Percentiles rank a stretch among this genome's conserved stretches.
These are phyloP conservation scores for Hypoxylon cercidicola DNA, from an alignment of 495 filamentous ascomycete species.

Conservation along the genomic window DNA sequence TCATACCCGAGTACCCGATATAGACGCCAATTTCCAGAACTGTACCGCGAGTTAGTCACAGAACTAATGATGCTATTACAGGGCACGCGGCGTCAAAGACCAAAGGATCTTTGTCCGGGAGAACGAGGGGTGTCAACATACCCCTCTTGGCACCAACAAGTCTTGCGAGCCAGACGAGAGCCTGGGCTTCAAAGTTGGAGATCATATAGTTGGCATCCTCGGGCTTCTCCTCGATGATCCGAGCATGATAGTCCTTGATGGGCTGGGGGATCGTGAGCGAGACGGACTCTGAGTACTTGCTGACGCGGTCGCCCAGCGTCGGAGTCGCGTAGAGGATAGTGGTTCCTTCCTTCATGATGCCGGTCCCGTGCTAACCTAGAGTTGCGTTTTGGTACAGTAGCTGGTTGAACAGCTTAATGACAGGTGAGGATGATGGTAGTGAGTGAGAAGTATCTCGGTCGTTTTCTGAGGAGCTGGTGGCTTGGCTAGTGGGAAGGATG, in stretches of 20 bases:
- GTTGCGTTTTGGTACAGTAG: neutral
- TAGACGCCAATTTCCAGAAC: constrained; percentile 54
- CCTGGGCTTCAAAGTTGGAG: constrained; percentile 47
- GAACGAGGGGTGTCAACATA: constrained; percentile 17
- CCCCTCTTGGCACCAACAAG: constrained; percentile 49
- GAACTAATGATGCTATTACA: neutral
- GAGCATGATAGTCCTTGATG: constrained; percentile 46
- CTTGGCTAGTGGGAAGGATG: too few relatives aligned
- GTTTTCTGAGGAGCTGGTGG: too few relatives aligned
- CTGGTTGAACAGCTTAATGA: neutral
- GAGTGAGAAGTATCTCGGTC: too few relatives aligned
- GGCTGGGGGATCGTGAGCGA: constrained; percentile 43
- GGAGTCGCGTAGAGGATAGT: constrained; percentile 47
- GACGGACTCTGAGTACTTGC: constrained; percentile 43
- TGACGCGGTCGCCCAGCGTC: constrained; percentile 40
- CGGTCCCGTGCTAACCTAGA: neutral
- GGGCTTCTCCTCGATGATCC: constrained; percentile 33
- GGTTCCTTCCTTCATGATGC: constrained; percentile 47
- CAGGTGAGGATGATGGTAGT: neutral
- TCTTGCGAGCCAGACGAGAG: constrained; percentile 44
- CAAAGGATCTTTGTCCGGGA: neutral
- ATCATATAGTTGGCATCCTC: constrained; percentile 49
- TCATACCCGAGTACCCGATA: constrained; percentile 50
- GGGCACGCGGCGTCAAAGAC: neutral
- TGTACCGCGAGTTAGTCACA: constrained; percentile 18